These are phyloP conservation scores for Coffea canephora DNA, from an alignment of 257 asterid species.

Conservation along the genomic window DNA sequence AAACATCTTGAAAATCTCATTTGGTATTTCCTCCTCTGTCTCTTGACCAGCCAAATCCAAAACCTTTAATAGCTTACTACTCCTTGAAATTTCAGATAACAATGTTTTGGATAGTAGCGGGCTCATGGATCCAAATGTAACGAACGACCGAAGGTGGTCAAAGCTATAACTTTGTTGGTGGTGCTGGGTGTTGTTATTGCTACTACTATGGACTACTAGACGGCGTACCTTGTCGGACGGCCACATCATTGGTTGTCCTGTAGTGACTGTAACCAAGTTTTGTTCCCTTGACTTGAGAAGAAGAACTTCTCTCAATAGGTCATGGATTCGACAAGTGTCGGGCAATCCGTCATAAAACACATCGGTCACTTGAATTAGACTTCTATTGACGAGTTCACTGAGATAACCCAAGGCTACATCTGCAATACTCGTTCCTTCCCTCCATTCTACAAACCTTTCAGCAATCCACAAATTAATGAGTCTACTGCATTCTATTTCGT, in stretches of 20 bases:
- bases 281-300: slow-evolving; percentile 7
- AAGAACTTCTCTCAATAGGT: slow-evolving; percentile 12
- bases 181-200: neutral
- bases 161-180: neutral
- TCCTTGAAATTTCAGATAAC: neutral
- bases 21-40: neutral
- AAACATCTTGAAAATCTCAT: neutral
- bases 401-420: slow-evolving; percentile 19
- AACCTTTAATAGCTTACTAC: slow-evolving; percentile 15
- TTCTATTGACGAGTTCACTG: slow-evolving; percentile 24
- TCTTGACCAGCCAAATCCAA: neutral
- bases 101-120: too few species aligned
- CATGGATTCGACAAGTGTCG: slow-evolving; percentile 6
- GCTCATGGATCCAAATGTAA: too few species aligned
- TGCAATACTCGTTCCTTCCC: slow-evolving; percentile 3
- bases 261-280: neutral
- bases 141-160: neutral
- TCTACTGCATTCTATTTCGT: neutral
- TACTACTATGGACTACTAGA: neutral
- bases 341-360: neutral
- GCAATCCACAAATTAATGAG: slow-evolving; percentile 17
- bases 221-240: slow-evolving; percentile 1
- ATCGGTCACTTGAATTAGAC: slow-evolving; percentile 17
- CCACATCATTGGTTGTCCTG: neutral
- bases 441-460: slow-evolving; percentile 19